A percentile compares a stretch with the other conserved stretches of the same genome.
These are phyloP conservation scores for Naganishia friedmannii DNA, from an alignment of 768 basidiomycete species.

Conservation along the genomic window DNA sequence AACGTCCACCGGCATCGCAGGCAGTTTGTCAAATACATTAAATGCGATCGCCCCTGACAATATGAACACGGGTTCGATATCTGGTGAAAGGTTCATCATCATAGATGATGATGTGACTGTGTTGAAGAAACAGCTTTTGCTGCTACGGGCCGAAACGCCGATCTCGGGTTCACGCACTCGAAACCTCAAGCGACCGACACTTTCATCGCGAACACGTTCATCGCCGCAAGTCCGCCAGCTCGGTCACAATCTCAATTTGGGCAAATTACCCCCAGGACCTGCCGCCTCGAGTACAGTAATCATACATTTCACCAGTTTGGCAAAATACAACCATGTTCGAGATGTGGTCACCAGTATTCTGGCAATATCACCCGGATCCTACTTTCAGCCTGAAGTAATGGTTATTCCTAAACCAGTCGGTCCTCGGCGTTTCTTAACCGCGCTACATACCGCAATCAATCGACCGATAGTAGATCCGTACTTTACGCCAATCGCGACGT, in stretches of 20 bases:
- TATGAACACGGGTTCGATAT: constrained; percentile 7
- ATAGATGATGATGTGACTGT: constrained; percentile 88
- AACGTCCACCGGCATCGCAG: constrained; percentile 34
- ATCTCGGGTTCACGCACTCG: constrained; percentile 40
- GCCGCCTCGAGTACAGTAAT: constrained; percentile 55
- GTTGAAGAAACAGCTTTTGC: constrained; percentile 69
- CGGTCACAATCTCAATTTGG: constrained; percentile 24
- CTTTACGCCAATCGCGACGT: constrained; percentile 91
- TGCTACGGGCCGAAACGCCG: constrained; percentile 57
- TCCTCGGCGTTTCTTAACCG: constrained; percentile 85
- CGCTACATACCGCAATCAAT: constrained; percentile 82
- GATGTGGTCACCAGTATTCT: constrained; percentile 74
- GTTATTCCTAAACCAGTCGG: constrained; percentile 97
- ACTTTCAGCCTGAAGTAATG: constrained; percentile 72
- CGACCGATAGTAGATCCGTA: constrained; percentile 85
- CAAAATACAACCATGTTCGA: constrained; percentile 82
- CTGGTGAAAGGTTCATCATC: constrained; percentile 62
- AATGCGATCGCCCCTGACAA: constrained; percentile 27
- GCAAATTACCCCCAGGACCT: neutral
- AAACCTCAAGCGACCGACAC: constrained; percentile 44
- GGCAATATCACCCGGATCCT: constrained; percentile 54
- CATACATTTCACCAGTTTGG: constrained; percentile 85
- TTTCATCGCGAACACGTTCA: constrained; percentile 58
- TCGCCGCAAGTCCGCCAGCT: constrained; percentile 70
- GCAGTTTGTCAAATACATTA: neutral